These are phyloP conservation scores for Huntiella omanensis DNA, from an alignment of 2,329 filamentous ascomycete species.

Conservation along the genomic window DNA sequence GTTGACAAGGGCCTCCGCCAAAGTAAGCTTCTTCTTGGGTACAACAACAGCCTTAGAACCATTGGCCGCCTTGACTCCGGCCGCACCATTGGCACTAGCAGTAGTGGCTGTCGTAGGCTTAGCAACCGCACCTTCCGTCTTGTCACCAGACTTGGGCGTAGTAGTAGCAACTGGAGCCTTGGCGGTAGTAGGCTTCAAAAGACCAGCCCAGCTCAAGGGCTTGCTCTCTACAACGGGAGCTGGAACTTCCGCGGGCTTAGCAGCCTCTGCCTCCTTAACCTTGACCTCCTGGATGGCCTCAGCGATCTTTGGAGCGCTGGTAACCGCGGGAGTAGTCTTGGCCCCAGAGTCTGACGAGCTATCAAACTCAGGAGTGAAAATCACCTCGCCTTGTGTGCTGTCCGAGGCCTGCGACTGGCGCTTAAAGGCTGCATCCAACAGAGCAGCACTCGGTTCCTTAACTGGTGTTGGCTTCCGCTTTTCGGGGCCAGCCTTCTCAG, in stretches of 20 bases:
- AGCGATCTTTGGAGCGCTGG: slow-evolving; percentile 9
- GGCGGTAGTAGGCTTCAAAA: slow-evolving; percentile 9
- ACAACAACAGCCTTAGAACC: slow-evolving; percentile 19
- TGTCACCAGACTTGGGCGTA: slow-evolving; percentile 11
- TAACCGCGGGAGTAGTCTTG: slow-evolving; percentile 9
- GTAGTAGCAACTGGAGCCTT: slow-evolving; percentile 16
- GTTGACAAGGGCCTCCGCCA: slow-evolving; percentile 58
- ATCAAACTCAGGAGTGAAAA: slow-evolving; percentile 6
- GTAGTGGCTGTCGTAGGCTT: slow-evolving; percentile 10
- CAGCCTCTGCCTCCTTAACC: slow-evolving; percentile 1
- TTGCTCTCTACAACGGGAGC: slow-evolving; percentile 10
- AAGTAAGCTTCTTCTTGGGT: slow-evolving; percentile 33
- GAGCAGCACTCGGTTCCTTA: slow-evolving; percentile 12
- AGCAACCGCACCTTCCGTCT: slow-evolving; percentile 8
- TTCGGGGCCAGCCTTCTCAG: slow-evolving; percentile 30
- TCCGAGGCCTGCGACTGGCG: slow-evolving; percentile 1
- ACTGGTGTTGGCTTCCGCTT: slow-evolving; percentile 15
- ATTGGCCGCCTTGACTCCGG: slow-evolving; percentile 13
- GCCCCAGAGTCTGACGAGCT: slow-evolving; percentile 1
- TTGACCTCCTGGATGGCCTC: slow-evolving; percentile 12
- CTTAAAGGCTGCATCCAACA: neutral
- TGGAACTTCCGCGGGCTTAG: slow-evolving; percentile 14
- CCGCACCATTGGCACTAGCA: slow-evolving; percentile 15
- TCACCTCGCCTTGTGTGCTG: slow-evolving; percentile 4
- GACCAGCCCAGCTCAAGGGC: slow-evolving; percentile 12